These are phyloP conservation scores for Aegle marmelos DNA, from an alignment of 345 rosid genomes.

Conservation along the genomic window DNA sequence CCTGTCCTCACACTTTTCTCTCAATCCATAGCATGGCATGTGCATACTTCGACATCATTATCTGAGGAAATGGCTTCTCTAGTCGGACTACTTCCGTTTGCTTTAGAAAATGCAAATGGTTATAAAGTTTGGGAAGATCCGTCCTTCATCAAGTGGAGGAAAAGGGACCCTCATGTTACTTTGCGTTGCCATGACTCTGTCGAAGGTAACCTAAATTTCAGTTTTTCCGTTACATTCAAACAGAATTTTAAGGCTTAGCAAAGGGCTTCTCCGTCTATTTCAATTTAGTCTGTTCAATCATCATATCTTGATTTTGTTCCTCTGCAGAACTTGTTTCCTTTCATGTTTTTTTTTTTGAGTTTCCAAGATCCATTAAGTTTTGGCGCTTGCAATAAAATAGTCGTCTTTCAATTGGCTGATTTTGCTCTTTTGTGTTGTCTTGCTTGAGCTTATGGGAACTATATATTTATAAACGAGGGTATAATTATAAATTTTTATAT, in stretches of 20 bases:
- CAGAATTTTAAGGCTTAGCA: neutral
- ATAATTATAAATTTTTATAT: no score
- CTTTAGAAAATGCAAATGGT: slow-evolving; percentile 63
- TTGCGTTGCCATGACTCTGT: slow-evolving; percentile 86
- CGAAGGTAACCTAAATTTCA: slow-evolving; percentile 40
- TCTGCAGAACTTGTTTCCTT: neutral
- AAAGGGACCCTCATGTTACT: slow-evolving; percentile 86
- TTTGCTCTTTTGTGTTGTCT: no score
- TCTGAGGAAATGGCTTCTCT: slow-evolving; percentile 37
- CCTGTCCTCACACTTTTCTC: neutral
- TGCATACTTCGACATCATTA: neutral
- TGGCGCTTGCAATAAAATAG: neutral
- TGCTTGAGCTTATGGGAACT: no score
- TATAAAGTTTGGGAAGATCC: slow-evolving; percentile 78
- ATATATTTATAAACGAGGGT: no score
- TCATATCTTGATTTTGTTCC: neutral
- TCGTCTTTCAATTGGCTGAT: no score
- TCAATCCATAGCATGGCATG: neutral
- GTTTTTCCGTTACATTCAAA: neutral
- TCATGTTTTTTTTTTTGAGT: neutral
- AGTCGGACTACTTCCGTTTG: slow-evolving; percentile 43
- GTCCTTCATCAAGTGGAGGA: slow-evolving; percentile 77
- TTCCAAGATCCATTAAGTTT: neutral
- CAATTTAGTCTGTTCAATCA: neutral
- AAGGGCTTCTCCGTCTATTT: neutral